Percentiles rank a stretch among this genome's conserved stretches.
Conservation (phyloP, 1,284 basidiomycete genomes). For the Takashimella koratensis region DNA sequence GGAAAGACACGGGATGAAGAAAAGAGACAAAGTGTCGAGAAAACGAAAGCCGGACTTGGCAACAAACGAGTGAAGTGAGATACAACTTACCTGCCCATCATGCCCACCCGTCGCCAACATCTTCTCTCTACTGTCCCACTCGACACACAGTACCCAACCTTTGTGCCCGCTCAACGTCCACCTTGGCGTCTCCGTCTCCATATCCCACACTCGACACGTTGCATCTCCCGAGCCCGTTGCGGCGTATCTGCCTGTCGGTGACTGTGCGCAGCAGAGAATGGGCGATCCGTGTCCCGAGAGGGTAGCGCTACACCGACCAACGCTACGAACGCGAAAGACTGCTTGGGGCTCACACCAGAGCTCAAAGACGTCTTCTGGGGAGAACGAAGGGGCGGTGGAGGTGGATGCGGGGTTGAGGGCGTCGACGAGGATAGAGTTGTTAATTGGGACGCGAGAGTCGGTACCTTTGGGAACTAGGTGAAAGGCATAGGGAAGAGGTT, state of each 20-base stretch:
- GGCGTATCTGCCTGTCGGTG: slow-evolving; percentile 82
- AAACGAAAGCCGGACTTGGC: too few species aligned
- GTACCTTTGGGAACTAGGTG: slow-evolving; percentile 59
- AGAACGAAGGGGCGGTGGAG: slow-evolving; percentile 53
- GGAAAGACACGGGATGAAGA: too few species aligned
- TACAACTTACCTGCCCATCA: slow-evolving; percentile 70
- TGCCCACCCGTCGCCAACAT: slow-evolving; percentile 87
- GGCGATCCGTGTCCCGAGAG: slow-evolving; percentile 85
- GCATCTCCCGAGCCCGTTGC: slow-evolving; percentile 96
- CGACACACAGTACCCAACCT: slow-evolving; percentile 94
- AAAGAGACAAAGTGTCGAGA: too few species aligned
- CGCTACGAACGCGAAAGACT: slow-evolving; percentile 89
- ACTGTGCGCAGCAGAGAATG: slow-evolving; percentile 92
- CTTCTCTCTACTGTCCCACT: slow-evolving; percentile 92
- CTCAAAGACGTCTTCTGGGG: slow-evolving; percentile 79
- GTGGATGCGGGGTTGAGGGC: slow-evolving; percentile 60
- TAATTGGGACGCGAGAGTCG: slow-evolving; percentile 67
- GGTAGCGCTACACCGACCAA: slow-evolving; percentile 88
- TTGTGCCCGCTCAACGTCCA: slow-evolving; percentile 83
- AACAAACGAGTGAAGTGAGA: too few species aligned
- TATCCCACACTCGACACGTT: slow-evolving; percentile 89
- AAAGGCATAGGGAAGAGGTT: slow-evolving; percentile 85
- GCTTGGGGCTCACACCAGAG: slow-evolving; percentile 91
- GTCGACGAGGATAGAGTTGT: slow-evolving; percentile 75
- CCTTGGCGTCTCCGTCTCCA: slow-evolving; percentile 87